Conservation (phyloP, 179 eudicot species). For the Amaranthus tricolor region DNA sequence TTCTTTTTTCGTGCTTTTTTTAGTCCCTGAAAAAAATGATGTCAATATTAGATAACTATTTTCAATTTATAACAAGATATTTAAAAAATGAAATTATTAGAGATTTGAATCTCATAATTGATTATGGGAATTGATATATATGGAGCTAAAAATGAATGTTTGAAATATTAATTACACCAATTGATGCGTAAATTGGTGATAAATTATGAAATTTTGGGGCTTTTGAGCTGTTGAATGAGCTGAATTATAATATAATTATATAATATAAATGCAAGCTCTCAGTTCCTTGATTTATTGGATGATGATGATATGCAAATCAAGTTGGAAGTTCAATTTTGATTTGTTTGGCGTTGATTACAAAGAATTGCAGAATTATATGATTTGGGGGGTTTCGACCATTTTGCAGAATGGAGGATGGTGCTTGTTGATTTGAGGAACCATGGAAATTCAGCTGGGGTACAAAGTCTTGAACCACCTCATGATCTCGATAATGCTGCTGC, state of each 20-base stretch:
- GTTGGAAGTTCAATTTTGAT: background rate
- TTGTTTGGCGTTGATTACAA: background rate
- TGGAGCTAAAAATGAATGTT: too few species aligned
- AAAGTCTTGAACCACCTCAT: conserved; percentile 63
- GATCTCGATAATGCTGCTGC: conserved; percentile 77
- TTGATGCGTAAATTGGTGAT: too few species aligned
- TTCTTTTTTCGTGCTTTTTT: background rate
- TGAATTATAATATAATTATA: too few species aligned
- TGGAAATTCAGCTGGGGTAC: conserved; percentile 68
- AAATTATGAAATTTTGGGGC: too few species aligned
- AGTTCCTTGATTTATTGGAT: background rate
- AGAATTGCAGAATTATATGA: background rate
- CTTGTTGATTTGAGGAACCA: conserved; percentile 90
- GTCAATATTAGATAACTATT: background rate
- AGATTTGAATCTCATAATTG: too few species aligned
- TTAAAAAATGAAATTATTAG: background rate
- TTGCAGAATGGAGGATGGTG: conserved; percentile 79
- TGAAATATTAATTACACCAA: too few species aligned
- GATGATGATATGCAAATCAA: background rate
- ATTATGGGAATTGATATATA: too few species aligned
- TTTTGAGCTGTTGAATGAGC: too few species aligned
- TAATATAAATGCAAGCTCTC: too few species aligned
- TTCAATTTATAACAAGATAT: background rate
- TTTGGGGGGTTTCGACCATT: background rate
- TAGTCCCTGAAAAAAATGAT: too few species aligned